Evolutionary conservation across 495 filamentous ascomycete species (phyloP).

Genomic region (Hyaloscypha bicolor): DNA sequence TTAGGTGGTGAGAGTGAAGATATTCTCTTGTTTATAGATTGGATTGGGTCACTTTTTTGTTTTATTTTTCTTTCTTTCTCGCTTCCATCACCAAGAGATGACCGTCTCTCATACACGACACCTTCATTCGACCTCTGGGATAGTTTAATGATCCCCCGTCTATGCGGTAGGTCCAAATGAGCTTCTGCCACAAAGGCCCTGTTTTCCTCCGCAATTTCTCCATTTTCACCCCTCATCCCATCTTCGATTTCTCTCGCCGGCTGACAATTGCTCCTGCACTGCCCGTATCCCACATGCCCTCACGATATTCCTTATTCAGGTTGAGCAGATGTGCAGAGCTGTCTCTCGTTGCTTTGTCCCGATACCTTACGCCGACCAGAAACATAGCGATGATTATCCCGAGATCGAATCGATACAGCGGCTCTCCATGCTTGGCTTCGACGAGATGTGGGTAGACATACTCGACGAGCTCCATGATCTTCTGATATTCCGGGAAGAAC

Average conservation of each 20-base stretch:
- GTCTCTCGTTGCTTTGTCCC: not conserved
- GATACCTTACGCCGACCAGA: slow-evolving; percentile 9
- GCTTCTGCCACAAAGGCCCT: slow-evolving; percentile 5
- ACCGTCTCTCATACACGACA: slow-evolving; percentile 3
- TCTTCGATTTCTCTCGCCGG: slow-evolving; percentile 11
- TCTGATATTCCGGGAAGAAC: slow-evolving; percentile 15
- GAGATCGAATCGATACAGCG: slow-evolving; percentile 35
- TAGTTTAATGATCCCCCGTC: not conserved
- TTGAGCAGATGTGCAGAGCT: slow-evolving; percentile 10
- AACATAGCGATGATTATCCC: slow-evolving; percentile 42
- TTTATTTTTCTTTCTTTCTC: not conserved
- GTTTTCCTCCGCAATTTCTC: slow-evolving; percentile 8
- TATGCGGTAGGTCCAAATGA: slow-evolving; percentile 8
- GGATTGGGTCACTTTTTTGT: not conserved
- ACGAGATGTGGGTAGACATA: slow-evolving; percentile 5
- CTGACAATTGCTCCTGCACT: not conserved
- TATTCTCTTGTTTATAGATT: too few relatives aligned
- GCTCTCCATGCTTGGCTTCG: not conserved
- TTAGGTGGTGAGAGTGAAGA: too few relatives aligned
- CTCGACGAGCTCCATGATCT: slow-evolving; percentile 8
- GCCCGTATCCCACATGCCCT: slow-evolving; percentile 45
- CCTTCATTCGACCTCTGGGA: not conserved
- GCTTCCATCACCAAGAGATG: not conserved
- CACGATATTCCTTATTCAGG: slow-evolving; percentile 29
- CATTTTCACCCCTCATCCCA: slow-evolving; percentile 7